Evolutionary conservation across 1,284 basidiomycete species (phyloP).

Genomic region (Leucoagaricus sp.): DNA sequence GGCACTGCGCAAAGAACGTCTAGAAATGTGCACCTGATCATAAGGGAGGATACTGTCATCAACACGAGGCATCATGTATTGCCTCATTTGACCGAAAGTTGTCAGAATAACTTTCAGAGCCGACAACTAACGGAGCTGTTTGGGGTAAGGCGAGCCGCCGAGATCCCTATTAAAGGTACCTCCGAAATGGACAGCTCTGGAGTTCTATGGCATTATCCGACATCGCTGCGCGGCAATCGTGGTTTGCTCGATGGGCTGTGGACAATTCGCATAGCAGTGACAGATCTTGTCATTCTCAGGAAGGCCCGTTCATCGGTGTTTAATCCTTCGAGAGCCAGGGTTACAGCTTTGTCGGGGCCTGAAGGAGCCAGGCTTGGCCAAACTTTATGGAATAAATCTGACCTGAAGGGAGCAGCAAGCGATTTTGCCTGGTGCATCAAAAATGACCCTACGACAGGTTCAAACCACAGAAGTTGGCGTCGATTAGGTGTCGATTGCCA

Average conservation of each 20-base stretch:
- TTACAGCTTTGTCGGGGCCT: neutral
- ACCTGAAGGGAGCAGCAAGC: too few relatives aligned
- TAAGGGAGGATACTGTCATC: slow-evolving; percentile 3
- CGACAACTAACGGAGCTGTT: neutral
- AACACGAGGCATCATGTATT: slow-evolving; percentile 12
- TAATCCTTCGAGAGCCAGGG: neutral
- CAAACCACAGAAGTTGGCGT: too few relatives aligned
- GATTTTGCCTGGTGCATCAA: too few relatives aligned
- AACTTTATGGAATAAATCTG: too few relatives aligned
- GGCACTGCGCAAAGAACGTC: slow-evolving; percentile 1
- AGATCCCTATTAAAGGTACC: neutral
- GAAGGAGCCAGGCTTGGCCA: neutral
- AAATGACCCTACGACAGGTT: too few relatives aligned
- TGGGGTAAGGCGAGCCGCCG: neutral
- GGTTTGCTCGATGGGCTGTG: neutral
- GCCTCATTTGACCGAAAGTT: neutral
- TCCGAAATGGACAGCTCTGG: neutral
- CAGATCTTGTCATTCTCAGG: slow-evolving; percentile 5
- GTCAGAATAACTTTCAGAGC: neutral
- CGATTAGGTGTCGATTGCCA: too few relatives aligned
- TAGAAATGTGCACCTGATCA: neutral
- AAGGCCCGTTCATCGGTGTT: neutral
- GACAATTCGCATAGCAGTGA: neutral
- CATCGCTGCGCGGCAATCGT: neutral
- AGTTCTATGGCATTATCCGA: neutral